Conservation (phyloP, 2,329 filamentous ascomycete species). For the Colletotrichum cordylinicola region DNA sequence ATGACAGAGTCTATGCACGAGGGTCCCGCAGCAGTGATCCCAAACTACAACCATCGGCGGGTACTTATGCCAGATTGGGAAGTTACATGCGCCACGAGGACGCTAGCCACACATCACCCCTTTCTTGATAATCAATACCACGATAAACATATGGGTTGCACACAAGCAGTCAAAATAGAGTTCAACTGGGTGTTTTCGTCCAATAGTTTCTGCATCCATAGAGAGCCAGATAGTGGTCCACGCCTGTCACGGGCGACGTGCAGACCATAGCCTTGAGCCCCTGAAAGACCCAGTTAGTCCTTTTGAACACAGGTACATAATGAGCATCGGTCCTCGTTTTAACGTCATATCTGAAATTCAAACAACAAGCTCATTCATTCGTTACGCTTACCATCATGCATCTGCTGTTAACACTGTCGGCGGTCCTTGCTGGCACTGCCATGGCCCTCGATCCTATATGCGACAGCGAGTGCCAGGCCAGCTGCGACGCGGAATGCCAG, state of each 20-base stretch:
- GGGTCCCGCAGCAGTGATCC: background rate
- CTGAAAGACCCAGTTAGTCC: background rate
- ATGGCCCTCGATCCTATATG: background rate
- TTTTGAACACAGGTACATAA: background rate
- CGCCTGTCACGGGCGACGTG: background rate
- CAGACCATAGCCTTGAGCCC: background rate
- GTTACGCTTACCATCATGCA: background rate
- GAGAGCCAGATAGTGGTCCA: background rate
- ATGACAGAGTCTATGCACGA: background rate
- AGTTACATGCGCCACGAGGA: background rate
- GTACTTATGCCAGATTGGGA: background rate
- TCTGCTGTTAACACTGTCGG: background rate
- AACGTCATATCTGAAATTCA: background rate
- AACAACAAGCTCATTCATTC: background rate
- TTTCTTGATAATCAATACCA: background rate
- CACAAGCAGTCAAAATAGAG: background rate
- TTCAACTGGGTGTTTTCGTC: background rate
- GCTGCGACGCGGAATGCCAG: background rate
- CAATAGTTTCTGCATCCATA: background rate
- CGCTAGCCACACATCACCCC: background rate
- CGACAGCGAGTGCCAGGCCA: background rate
- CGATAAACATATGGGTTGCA: background rate
- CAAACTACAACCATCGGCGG: background rate
- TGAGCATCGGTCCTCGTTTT: background rate
- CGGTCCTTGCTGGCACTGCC: background rate